These are phyloP conservation scores for Lunasporangiospora selenospora DNA, from an alignment of 192 early-diverging fungal genomes.

Conservation along the genomic window DNA sequence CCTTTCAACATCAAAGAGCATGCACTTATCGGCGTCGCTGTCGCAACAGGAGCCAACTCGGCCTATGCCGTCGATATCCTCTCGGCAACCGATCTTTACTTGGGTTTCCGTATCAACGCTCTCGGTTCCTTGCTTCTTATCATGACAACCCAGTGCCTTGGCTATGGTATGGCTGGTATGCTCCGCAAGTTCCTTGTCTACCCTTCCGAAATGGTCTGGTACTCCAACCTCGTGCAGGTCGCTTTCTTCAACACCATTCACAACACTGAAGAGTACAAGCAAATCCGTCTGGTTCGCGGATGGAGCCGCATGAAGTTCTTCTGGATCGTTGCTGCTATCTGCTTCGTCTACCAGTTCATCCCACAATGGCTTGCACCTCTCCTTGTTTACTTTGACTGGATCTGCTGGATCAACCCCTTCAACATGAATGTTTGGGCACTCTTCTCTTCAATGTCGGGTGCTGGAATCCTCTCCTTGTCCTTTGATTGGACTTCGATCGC, in stretches of 20 bases:
- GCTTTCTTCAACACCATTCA: slow-evolving; percentile 56
- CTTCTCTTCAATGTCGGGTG: slow-evolving; percentile 37
- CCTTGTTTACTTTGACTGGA: slow-evolving; percentile 44
- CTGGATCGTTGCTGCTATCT: slow-evolving; percentile 22
- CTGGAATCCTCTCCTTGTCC: slow-evolving; percentile 34
- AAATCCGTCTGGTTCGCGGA: neutral
- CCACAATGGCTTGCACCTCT: slow-evolving; percentile 25
- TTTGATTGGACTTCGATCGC: slow-evolving; percentile 45
- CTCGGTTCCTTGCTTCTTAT: slow-evolving; percentile 59
- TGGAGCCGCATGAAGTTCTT: slow-evolving; percentile 46
- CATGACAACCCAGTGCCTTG: slow-evolving; percentile 62
- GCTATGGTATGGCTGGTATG: slow-evolving; percentile 74
- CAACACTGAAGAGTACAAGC: slow-evolving; percentile 32
- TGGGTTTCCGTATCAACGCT: slow-evolving; percentile 54
- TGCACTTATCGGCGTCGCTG: slow-evolving; percentile 59
- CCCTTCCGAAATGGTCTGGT: slow-evolving; percentile 89
- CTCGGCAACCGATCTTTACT: slow-evolving; percentile 5
- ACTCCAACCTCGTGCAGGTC: slow-evolving; percentile 66
- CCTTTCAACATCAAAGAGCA: slow-evolving; percentile 70
- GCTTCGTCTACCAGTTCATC: slow-evolving; percentile 55
- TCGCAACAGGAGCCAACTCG: slow-evolving; percentile 46
- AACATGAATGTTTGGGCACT: slow-evolving; percentile 36
- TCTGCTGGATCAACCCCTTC: slow-evolving; percentile 43
- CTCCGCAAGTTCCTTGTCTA: slow-evolving; percentile 71
- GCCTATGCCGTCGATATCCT: slow-evolving; percentile 55